Base-by-base conservation (phyloP, 306 rosid genomes). In the Hippophae tibetana region DNA sequence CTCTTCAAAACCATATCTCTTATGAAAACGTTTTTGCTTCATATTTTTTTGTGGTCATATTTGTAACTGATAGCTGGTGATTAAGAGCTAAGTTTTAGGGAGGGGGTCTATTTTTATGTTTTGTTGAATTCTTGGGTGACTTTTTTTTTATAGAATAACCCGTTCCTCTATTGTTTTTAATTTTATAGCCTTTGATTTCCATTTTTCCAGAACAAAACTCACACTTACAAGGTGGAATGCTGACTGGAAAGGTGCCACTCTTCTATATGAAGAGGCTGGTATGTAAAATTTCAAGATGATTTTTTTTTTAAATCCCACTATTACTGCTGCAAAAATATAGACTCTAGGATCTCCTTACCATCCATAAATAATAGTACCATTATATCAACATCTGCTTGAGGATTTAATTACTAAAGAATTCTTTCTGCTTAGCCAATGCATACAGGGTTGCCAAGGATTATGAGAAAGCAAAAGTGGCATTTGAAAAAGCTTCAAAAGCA, bases 141-240 rank as follows among this genome's bases (percentile, higher is more conserved):
- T 31, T 31, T 0, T 31, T 31, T 31, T 31, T 4, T 31, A 2
- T 31, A 31, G 38, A 4, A 31, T 31, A 18, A 41, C 48, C 10
- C 64, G 25, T 41, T 54, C 66, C 47, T 65, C 48, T 10, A 27
- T 56, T 60, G 56, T 25, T 25, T 40, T 73, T 56, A 47, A 54
- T 53, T 50, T 38, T 56, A 12, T 12, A 43, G 43, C 25, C 7
- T 50, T 69, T 55, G 26, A 7, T 44, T 38, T 45, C 9, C 38
- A 23, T 48, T 23, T 47, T 44, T 41, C 47, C 69, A 92, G 98
- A 64, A 92, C 98, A 46, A 83, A 67, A 75, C 98, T 87, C 52
- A 85, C 82, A 73, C 78, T 92, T 52, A 87, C 95, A 25, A 83
- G 98, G 68, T 92, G 98, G 98, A 87, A 54, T 78, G 95, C 96